These are phyloP conservation scores for Helianthus tuberosus DNA, from an alignment of 129 eudicot genomes.

Conservation along the genomic window DNA sequence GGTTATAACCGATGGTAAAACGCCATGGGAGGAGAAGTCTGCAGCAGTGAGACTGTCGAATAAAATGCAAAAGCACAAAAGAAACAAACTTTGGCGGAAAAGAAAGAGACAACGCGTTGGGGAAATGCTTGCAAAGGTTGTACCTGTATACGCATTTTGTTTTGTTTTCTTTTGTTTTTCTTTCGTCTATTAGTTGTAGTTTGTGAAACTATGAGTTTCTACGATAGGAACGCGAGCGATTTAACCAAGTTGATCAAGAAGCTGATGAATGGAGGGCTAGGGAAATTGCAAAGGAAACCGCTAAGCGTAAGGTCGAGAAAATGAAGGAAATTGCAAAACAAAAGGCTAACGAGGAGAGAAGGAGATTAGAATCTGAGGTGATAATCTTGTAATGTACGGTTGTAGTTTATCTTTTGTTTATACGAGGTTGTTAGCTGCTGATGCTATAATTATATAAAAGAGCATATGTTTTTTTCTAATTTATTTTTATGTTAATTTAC, in stretches of 20 bases:
- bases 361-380: constrained; percentile 87
- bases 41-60: constrained; percentile 66
- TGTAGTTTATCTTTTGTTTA: no score
- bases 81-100: constrained; percentile 87
- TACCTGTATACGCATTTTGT: not conserved
- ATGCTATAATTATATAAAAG: constrained; percentile 2
- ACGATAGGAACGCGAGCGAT: constrained; percentile 60
- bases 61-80: constrained; percentile 68
- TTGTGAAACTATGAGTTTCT: constrained; percentile 14
- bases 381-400: constrained; percentile 16
- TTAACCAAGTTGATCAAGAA: constrained; percentile 72
- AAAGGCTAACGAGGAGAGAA: constrained; percentile 86
- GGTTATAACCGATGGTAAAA: constrained; percentile 57
- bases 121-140: constrained; percentile 67
- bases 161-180: not conserved
- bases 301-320: constrained; percentile 82
- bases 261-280: constrained; percentile 98
- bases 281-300: constrained; percentile 92
- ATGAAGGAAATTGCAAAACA: constrained; percentile 94
- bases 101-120: constrained; percentile 70
- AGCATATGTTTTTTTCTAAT: not conserved
- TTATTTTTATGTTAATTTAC: constrained; percentile 14
- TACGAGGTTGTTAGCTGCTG: constrained; percentile 10
- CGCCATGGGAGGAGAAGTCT: constrained; percentile 96
- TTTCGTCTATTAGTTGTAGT: not conserved